Evolutionary conservation across 2,329 filamentous ascomycete species (phyloP).

Genomic region (Metarhizium sp.): DNA sequence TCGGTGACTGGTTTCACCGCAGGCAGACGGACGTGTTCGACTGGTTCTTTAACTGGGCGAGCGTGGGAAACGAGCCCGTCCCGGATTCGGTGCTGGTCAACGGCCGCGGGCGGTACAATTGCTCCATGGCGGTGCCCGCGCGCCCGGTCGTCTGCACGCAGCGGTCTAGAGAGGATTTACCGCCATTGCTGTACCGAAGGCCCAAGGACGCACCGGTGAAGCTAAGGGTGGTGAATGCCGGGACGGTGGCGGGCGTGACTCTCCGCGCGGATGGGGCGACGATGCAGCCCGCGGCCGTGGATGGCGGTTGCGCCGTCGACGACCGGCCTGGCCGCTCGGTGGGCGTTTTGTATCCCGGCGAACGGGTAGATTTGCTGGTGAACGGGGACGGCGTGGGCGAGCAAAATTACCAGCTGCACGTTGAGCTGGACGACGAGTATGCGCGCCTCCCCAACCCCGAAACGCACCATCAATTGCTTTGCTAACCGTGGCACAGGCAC

Average conservation of each 20-base stretch:
- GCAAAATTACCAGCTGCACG: slow-evolving; percentile 9
- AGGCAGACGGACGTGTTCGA: slow-evolving; percentile 22
- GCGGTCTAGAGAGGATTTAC: slow-evolving; percentile 2
- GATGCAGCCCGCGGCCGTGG: slow-evolving; percentile 12
- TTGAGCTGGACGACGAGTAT: slow-evolving; percentile 18
- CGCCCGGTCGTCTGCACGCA: slow-evolving; percentile 13
- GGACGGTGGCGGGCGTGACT: slow-evolving; percentile 13
- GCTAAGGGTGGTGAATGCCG: slow-evolving; percentile 15
- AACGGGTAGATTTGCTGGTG: slow-evolving; percentile 14
- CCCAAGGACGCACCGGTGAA: slow-evolving; percentile 3
- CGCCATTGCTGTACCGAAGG: slow-evolving; percentile 8
- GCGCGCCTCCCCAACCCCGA: neutral
- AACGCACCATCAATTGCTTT: neutral
- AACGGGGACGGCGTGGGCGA: slow-evolving; percentile 7
- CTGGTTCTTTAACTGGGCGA: slow-evolving; percentile 20
- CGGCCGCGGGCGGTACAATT: slow-evolving; percentile 21
- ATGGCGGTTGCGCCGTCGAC: slow-evolving; percentile 12
- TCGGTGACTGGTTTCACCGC: slow-evolving; percentile 31
- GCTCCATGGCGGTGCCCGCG: slow-evolving; percentile 18
- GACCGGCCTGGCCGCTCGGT: slow-evolving; percentile 7
- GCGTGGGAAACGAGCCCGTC: slow-evolving; percentile 31
- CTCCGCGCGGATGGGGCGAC: slow-evolving; percentile 12
- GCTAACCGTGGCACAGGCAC: slow-evolving; percentile 9
- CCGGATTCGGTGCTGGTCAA: slow-evolving; percentile 25
- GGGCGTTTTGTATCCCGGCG: slow-evolving; percentile 17